phyloP scores from a whole-genome alignment of 2,329 filamentous ascomycete species.

The Calonectria leucothoes region DNA sequence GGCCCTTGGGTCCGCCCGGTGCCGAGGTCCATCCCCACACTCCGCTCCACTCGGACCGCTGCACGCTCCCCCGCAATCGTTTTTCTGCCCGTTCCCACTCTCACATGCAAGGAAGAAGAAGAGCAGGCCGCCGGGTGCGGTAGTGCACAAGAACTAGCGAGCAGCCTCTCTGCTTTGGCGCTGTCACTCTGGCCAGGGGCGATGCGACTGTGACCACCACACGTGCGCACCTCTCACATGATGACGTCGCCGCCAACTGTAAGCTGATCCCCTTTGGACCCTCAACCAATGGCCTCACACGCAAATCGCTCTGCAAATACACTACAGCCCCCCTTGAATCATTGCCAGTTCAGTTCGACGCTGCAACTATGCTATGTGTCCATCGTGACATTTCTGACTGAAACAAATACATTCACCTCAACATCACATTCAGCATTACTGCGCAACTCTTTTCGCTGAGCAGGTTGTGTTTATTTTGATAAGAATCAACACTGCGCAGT shows the following conservation, averaged over 20 bases:
- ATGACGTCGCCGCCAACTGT: conserved; percentile 7
- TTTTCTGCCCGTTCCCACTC: conserved; percentile 19
- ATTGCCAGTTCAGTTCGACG: too few species aligned
- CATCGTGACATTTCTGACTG: too few species aligned
- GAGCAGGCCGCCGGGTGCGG: background rate
- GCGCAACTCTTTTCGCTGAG: too few species aligned
- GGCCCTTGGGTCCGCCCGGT: conserved; percentile 11
- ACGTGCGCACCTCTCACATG: conserved; percentile 16
- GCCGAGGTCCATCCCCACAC: conserved; percentile 33
- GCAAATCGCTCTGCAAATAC: background rate
- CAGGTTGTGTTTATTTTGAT: too few species aligned
- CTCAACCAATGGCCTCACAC: background rate
- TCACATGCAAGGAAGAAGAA: conserved; percentile 29
- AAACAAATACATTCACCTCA: background rate
- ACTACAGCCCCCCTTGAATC: background rate
- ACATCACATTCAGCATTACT: too few species aligned
- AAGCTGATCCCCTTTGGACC: background rate
- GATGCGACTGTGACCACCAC: conserved; percentile 7
- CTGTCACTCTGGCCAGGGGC: conserved; percentile 7
- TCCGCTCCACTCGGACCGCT: conserved; percentile 6
- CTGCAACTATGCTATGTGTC: too few species aligned
- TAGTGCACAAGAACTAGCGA: background rate
- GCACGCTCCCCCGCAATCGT: background rate
- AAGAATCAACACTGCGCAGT: too few species aligned
- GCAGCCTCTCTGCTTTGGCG: background rate